These are phyloP conservation scores for Cicer cuneatum DNA, from an alignment of 306 rosid species.

Conservation along the genomic window DNA sequence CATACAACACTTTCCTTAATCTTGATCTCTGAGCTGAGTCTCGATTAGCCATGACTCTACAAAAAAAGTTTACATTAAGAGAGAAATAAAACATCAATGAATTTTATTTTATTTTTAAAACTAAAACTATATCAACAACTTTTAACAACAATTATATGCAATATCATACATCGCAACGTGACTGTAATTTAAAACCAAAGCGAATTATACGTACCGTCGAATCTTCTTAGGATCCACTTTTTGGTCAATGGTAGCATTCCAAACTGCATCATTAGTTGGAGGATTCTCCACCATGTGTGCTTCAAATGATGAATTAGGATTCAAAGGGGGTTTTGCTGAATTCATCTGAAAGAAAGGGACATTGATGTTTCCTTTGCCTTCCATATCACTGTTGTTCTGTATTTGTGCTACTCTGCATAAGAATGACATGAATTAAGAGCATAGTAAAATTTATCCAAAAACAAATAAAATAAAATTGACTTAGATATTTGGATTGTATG, in stretches of 20 bases:
- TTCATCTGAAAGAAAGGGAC: neutral
- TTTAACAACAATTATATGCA: too few relatives aligned
- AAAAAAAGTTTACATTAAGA: neutral
- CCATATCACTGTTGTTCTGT: constrained; percentile 25
- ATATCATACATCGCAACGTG: too few relatives aligned
- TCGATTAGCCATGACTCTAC: neutral
- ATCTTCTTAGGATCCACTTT: neutral
- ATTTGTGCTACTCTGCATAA: too few relatives aligned
- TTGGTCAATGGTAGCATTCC: neutral
- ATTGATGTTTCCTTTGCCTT: neutral
- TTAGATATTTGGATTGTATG: too few relatives aligned
- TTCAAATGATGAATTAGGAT: neutral
- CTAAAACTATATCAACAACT: too few relatives aligned
- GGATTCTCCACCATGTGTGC: constrained; percentile 25
- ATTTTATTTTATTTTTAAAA: too few relatives aligned
- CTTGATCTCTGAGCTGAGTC: neutral
- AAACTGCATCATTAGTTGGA: neutral
- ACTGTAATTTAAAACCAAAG: neutral
- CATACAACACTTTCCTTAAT: neutral
- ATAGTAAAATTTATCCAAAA: too few relatives aligned
- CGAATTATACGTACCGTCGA: neutral
- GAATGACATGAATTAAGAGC: too few relatives aligned
- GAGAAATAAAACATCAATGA: neutral
- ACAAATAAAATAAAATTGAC: too few relatives aligned
- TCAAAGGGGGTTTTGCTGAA: constrained; percentile 37